Conservation (phyloP, 2,329 filamentous ascomycete species). For the Cercospora janseana region DNA sequence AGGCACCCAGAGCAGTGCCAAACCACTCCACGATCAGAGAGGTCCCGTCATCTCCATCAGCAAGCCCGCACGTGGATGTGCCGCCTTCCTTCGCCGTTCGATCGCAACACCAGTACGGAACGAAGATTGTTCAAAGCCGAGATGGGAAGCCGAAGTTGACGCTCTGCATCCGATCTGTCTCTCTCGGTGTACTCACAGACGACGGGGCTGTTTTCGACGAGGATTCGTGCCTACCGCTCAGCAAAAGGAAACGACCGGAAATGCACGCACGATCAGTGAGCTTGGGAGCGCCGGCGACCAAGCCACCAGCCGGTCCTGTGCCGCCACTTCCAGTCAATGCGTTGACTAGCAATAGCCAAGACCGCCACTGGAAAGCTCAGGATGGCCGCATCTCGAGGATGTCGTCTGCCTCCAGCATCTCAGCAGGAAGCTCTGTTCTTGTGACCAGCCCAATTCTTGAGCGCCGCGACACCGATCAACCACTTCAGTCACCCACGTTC, state of each 20-base stretch:
- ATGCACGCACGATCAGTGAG: constrained; percentile 37
- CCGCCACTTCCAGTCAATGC: constrained; percentile 44
- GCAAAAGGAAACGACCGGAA: constrained; percentile 22
- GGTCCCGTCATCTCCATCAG: constrained; percentile 17
- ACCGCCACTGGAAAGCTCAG: constrained; percentile 14
- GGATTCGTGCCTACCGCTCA: constrained; percentile 6
- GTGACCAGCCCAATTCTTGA: constrained; percentile 40
- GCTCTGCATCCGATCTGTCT: constrained; percentile 30
- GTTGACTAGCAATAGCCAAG: constrained; percentile 13
- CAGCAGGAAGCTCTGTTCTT: constrained; percentile 44
- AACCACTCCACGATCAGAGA: not conserved
- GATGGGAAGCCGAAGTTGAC: constrained; percentile 6
- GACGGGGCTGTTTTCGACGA: constrained; percentile 24
- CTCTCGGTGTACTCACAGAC: constrained; percentile 29
- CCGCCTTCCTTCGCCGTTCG: constrained; percentile 33
- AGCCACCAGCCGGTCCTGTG: constrained; percentile 43
- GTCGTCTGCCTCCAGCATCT: constrained; percentile 44
- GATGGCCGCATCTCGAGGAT: constrained; percentile 37
- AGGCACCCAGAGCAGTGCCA: not conserved
- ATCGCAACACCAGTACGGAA: constrained; percentile 29
- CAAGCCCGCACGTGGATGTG: constrained; percentile 29
- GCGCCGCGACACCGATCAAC: constrained; percentile 20
- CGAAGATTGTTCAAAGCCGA: constrained; percentile 25
- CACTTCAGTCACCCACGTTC: constrained; percentile 29
- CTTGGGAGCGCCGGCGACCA: constrained; percentile 38